Evolutionary conservation across 352 stramenopile genomes (phyloP).

Genomic region (Pythium periplocum): DNA sequence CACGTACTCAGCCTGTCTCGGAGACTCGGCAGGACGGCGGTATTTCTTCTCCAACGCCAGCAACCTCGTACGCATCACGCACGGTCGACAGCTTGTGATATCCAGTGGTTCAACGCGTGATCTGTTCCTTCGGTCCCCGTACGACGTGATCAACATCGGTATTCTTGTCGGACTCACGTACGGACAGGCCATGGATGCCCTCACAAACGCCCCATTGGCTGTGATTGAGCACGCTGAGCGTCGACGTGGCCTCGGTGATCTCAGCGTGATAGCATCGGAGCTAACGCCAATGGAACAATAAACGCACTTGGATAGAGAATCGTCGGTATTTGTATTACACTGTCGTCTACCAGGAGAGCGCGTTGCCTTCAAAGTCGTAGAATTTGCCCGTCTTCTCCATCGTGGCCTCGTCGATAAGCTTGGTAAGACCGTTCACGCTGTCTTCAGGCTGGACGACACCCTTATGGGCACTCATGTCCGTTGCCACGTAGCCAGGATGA

Average conservation of each 20-base stretch:
- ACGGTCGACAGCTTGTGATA: conserved; percentile 63
- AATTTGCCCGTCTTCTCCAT: conserved; percentile 14
- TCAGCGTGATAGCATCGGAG: conserved; percentile 22
- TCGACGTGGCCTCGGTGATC: conserved; percentile 42
- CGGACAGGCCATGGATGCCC: conserved; percentile 55
- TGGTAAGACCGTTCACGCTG: conserved; percentile 22
- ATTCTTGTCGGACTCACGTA: conserved; percentile 71
- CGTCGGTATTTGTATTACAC: too few relatives aligned
- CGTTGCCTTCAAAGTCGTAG: too few relatives aligned
- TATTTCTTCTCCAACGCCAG: conserved; percentile 87
- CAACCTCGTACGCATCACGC: conserved; percentile 68
- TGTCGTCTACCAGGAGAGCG: too few relatives aligned
- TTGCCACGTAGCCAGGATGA: conserved; percentile 34
- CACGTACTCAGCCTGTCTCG: conserved; percentile 70
- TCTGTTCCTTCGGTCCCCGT: conserved; percentile 72
- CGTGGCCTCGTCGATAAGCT: conserved; percentile 20
- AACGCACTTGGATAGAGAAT: too few relatives aligned
- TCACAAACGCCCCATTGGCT: conserved; percentile 44
- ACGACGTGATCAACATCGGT: conserved; percentile 78
- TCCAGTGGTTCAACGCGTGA: conserved; percentile 69
- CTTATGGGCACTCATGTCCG: conserved; percentile 27
- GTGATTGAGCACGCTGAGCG: conserved; percentile 59
- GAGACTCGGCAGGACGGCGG: conserved; percentile 63
- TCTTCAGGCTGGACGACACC: conserved; percentile 19
- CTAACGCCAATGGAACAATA: too few relatives aligned